A percentile compares a stretch with the other conserved stretches of the same genome.
These are phyloP conservation scores for Eutrema yunnanense DNA, from an alignment of 345 rosid genomes.

Conservation along the genomic window DNA sequence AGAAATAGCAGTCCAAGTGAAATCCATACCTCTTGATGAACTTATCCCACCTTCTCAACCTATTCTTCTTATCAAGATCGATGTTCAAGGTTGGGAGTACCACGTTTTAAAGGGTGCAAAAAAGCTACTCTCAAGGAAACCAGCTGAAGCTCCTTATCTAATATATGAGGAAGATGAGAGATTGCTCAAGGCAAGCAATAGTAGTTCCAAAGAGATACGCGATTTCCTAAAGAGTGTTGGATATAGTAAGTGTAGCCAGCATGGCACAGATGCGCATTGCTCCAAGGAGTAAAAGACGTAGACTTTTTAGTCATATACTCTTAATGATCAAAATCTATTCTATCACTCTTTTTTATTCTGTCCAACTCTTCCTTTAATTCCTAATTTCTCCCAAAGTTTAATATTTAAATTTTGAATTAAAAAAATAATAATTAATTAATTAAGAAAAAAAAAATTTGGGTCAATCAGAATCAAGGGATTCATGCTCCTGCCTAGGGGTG, in stretches of 20 bases:
- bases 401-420: too few relatives aligned
- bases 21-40: slow-evolving; percentile 75
- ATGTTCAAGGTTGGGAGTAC: slow-evolving; percentile 98
- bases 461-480: too few relatives aligned
- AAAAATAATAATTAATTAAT: too few relatives aligned
- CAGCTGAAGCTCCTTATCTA: slow-evolving; percentile 72
- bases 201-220: slow-evolving; percentile 71
- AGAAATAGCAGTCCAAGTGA: slow-evolving; percentile 84
- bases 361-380: too few relatives aligned
- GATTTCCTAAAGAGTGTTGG: slow-evolving; percentile 64
- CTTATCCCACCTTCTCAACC: slow-evolving; percentile 52
- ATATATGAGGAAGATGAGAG: slow-evolving; percentile 94
- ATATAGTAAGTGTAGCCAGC: slow-evolving; percentile 62
- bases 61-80: slow-evolving; percentile 73
- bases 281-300: slow-evolving; percentile 1
- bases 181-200: slow-evolving; percentile 82
- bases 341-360: too few relatives aligned
- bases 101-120: slow-evolving; percentile 85
- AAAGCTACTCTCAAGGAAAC: slow-evolving; percentile 66
- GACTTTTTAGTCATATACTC: too few relatives aligned
- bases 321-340: too few relatives aligned
- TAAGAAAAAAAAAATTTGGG: too few relatives aligned
- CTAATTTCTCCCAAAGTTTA: too few relatives aligned
- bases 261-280: slow-evolving; percentile 68
- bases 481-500: too few relatives aligned